These are phyloP conservation scores for Achaetomiella virescens DNA, from an alignment of 495 filamentous ascomycete species.

Conservation along the genomic window DNA sequence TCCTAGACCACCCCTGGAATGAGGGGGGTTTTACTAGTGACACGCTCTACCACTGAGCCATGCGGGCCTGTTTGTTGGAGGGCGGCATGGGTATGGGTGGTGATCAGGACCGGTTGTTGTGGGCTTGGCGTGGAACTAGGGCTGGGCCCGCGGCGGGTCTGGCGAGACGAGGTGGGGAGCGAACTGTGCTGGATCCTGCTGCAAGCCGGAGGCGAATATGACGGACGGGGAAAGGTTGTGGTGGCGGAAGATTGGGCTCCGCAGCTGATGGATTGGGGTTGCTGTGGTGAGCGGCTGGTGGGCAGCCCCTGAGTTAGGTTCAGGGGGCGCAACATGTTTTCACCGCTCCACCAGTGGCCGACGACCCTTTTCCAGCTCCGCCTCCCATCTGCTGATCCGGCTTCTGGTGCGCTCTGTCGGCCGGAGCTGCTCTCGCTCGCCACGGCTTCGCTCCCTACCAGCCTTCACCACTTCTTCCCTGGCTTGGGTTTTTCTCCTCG, in stretches of 20 bases:
- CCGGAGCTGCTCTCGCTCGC: background rate
- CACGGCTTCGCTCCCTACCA: background rate
- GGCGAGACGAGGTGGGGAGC: background rate
- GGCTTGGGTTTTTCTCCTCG: background rate
- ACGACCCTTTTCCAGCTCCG: background rate
- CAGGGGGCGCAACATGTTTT: background rate
- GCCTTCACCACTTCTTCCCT: background rate
- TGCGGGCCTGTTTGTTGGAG: constrained; percentile 12
- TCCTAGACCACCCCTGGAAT: no score
- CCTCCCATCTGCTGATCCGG: background rate
- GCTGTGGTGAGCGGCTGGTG: background rate
- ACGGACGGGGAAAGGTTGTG: background rate
- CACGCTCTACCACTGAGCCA: constrained; percentile 19
- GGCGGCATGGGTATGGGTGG: background rate
- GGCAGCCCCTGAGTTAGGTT: background rate
- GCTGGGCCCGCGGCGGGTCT: constrained; percentile 1
- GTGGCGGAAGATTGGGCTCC: background rate
- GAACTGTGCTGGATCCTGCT: background rate
- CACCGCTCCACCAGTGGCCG: background rate
- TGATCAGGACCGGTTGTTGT: background rate
- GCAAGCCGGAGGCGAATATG: background rate
- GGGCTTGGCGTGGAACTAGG: background rate
- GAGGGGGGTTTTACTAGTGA: constrained; percentile 5
- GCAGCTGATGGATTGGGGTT: background rate
- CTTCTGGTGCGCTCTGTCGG: background rate